Base-by-base conservation (phyloP, 371 early-diverging fungal genomes). In the Vavraia culicis region DNA sequence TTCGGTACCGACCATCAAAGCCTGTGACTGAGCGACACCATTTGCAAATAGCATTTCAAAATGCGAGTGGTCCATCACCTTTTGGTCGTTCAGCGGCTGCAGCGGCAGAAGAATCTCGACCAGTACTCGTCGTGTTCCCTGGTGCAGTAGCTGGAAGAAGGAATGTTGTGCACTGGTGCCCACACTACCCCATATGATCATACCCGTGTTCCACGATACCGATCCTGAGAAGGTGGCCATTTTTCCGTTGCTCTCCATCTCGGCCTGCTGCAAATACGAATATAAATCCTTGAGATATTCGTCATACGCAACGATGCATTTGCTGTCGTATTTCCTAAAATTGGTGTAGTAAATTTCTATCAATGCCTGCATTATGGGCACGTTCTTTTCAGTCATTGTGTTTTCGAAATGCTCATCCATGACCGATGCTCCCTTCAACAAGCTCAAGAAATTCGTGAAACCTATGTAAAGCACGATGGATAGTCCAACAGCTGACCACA, bases 201-300 rank as follows among this genome's bases (percentile, higher is more conserved):
- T 87, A 23, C 88, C 89, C 15, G 91, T 88, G 46, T 77, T 73
- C 61, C 16, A 4, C 34, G 3, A 4, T 0, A 13, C 8, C 5
- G 41, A n/a, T 33, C 56, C 56, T 18, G n/a, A 3, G 13, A 43
- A 42, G 37, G 81, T 80, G 41, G 79, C 75, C 53, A 79, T 81
- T 72, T 95, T 95, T 63, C 96, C 96, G 67, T 95, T 95, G 37
- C 88, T 87, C 71, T 95, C 96, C 96, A 95, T 95, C 68, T 95
- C 93, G 54, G 88, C 89, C 75, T 63, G 70, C 72, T 95, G 93
- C 76, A 95, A 81, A 73, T 93, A 90, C 38, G 86, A 84, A 33
- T 89, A 75, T 72, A 93, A 88, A 41, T 88, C 77, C 63, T 79
- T 78, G 71, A 95, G 72, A 71, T 91, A 90, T 71, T 89, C 86